Conservation (phyloP, 257 asterid genomes). For the Capsicum pubescens region DNA sequence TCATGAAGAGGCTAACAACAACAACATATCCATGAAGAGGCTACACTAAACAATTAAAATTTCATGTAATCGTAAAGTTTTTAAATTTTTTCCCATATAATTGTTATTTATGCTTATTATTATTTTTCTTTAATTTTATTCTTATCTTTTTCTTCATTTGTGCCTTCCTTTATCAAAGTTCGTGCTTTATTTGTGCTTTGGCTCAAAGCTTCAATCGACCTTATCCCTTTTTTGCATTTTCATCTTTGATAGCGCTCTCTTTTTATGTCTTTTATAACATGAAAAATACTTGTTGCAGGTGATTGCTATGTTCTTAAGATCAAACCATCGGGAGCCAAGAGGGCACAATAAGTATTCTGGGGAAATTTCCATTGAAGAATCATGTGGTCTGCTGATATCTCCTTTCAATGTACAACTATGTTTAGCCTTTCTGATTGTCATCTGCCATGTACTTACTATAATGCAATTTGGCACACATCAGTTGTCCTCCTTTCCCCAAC, state of each 20-base stretch:
- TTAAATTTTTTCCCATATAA: background rate
- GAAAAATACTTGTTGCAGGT: slow-evolving; percentile 63
- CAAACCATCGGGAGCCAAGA: slow-evolving; percentile 56
- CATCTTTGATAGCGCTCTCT: slow-evolving; percentile 18
- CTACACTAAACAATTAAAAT: background rate
- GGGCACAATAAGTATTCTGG: slow-evolving; percentile 48
- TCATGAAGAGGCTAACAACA: background rate
- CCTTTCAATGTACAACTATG: slow-evolving; percentile 34
- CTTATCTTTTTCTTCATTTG: background rate
- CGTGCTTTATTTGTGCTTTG: background rate
- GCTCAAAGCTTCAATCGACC: background rate
- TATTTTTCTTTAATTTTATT: background rate
- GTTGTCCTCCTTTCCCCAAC: background rate
- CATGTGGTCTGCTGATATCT: slow-evolving; percentile 58
- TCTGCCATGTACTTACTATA: slow-evolving; percentile 19
- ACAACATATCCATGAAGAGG: background rate
- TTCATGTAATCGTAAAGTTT: background rate
- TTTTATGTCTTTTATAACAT: slow-evolving; percentile 29
- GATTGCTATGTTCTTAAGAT: slow-evolving; percentile 73
- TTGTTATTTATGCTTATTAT: background rate
- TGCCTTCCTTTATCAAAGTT: background rate
- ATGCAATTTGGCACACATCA: background rate
- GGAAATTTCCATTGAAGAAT: slow-evolving; percentile 50
- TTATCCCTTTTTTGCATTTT: background rate
- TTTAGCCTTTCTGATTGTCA: slow-evolving; percentile 26